A percentile compares a stretch with the other conserved stretches of the same genome.
These are phyloP conservation scores for Pisolithus tinctorius DNA, from an alignment of 768 basidiomycete genomes.

Conservation along the genomic window DNA sequence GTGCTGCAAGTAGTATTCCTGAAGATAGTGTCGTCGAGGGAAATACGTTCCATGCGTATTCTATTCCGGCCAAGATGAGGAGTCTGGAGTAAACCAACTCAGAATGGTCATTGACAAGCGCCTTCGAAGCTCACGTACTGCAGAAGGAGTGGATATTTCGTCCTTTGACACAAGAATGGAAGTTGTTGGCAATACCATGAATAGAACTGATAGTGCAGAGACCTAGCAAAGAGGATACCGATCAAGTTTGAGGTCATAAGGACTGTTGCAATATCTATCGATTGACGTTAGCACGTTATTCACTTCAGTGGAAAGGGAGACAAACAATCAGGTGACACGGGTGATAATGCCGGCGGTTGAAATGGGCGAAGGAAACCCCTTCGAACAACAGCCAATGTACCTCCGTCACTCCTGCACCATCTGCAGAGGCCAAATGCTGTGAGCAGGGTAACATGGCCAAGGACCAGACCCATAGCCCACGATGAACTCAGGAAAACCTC, in stretches of 20 bases:
- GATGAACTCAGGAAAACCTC: conserved; percentile 60
- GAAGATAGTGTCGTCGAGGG: conserved; percentile 75
- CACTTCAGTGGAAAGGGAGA: conserved; percentile 6
- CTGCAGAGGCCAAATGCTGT: conserved; percentile 58
- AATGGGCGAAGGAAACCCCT: conserved; percentile 48
- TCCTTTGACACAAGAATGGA: conserved; percentile 76
- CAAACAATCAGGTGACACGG: conserved; percentile 62
- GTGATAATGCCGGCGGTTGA: conserved; percentile 38
- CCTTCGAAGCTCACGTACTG: conserved; percentile 43
- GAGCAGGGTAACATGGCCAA: conserved; percentile 57
- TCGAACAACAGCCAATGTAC: conserved; percentile 47
- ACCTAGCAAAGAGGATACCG: conserved; percentile 87
- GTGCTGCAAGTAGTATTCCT: conserved; percentile 41
- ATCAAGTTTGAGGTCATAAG: conserved; percentile 90
- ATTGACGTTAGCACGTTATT: conserved; percentile 10
- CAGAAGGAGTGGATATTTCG: conserved; percentile 51
- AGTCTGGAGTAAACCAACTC: conserved; percentile 38
- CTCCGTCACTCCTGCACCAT: conserved; percentile 77
- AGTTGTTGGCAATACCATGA: conserved; percentile 94
- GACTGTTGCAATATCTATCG: conserved; percentile 66
- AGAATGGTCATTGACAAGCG: neutral
- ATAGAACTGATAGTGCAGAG: conserved; percentile 97
- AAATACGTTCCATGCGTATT: conserved; percentile 85
- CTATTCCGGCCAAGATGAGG: conserved; percentile 51
- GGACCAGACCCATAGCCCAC: conserved; percentile 58